Conservation (phyloP, 2,329 filamentous ascomycete species). For the Aspergillus felis region DNA sequence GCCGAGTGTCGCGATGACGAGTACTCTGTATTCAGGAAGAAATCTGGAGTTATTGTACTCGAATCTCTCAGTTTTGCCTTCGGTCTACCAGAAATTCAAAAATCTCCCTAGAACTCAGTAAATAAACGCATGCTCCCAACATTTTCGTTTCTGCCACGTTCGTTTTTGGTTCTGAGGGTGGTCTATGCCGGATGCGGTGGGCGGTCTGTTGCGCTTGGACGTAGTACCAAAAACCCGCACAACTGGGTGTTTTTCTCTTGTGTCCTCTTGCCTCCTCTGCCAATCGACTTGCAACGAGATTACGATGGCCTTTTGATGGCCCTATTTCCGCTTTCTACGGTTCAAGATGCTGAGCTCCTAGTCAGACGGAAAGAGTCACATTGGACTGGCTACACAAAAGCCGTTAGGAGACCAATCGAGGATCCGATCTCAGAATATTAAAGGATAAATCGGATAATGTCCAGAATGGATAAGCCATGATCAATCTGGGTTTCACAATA, state of each 20-base stretch:
- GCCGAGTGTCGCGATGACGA: not conserved
- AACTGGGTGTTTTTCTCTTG: not conserved
- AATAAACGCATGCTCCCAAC: not conserved
- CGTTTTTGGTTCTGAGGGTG: constrained; percentile 5
- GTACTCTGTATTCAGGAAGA: not conserved
- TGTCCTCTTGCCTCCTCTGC: not conserved
- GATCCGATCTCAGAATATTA: not conserved
- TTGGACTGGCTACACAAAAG: not conserved
- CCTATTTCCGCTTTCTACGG: not conserved
- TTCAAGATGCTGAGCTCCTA: not conserved
- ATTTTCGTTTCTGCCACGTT: constrained; percentile 22
- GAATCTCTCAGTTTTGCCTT: not conserved
- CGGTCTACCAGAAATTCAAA: not conserved
- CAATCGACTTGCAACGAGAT: not conserved
- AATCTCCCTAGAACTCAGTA: not conserved
- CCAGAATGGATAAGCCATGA: not conserved
- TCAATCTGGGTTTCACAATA: not conserved
- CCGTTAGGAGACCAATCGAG: not conserved
- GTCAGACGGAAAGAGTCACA: not conserved
- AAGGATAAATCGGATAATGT: not conserved
- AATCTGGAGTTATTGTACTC: not conserved
- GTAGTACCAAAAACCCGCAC: not conserved
- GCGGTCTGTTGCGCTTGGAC: constrained; percentile 13
- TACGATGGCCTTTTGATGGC: not conserved
- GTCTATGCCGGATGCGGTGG: constrained; percentile 10